Percentiles rank a stretch among this genome's conserved stretches.
Conservation (phyloP, 108 stramenopile genomes). For the Seminavis robusta region DNA sequence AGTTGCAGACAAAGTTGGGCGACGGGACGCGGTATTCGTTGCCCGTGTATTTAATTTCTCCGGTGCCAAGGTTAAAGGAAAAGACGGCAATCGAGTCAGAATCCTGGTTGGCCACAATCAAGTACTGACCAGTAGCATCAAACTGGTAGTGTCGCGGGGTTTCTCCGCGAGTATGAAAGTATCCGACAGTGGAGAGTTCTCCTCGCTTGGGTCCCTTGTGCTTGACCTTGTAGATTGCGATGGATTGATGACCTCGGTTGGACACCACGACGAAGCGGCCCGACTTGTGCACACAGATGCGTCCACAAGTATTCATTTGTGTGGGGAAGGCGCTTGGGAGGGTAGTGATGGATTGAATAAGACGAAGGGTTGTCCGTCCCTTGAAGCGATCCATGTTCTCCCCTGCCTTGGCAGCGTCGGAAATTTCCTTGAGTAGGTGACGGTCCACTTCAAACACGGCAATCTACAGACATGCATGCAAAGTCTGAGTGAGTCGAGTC, state of each 20-base stretch:
- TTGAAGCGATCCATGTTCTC: conserved; percentile 68
- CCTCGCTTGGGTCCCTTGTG: conserved; percentile 62
- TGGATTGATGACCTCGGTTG: conserved; percentile 94
- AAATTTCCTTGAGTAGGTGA: conserved; percentile 63
- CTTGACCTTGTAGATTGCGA: conserved; percentile 82
- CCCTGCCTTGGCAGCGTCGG: conserved; percentile 46
- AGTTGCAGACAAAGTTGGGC: conserved; percentile 92
- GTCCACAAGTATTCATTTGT: conserved; percentile 91
- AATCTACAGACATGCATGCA: conserved; percentile 28
- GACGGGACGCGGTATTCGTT: conserved; percentile 88
- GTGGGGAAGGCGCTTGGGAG: conserved; percentile 86
- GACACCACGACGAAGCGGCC: conserved; percentile 89
- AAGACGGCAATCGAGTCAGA: conserved; percentile 87
- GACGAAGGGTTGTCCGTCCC: conserved; percentile 66
- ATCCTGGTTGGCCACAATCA: conserved; percentile 95
- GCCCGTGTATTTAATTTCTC: conserved; percentile 87
- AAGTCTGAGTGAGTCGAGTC: not conserved
- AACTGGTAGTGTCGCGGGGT: conserved; percentile 95
- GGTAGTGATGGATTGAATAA: conserved; percentile 88
- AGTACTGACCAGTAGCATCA: conserved; percentile 83
- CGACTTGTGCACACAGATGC: conserved; percentile 86
- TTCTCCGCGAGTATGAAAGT: conserved; percentile 92
- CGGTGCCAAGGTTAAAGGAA: conserved; percentile 78
- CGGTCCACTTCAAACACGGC: conserved; percentile 85
- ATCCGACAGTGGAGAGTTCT: conserved; percentile 70